A percentile compares a stretch with the other conserved stretches of the same genome.
phyloP scores from a whole-genome alignment of 441 rosid species.

The Erodium moschatum region DNA sequence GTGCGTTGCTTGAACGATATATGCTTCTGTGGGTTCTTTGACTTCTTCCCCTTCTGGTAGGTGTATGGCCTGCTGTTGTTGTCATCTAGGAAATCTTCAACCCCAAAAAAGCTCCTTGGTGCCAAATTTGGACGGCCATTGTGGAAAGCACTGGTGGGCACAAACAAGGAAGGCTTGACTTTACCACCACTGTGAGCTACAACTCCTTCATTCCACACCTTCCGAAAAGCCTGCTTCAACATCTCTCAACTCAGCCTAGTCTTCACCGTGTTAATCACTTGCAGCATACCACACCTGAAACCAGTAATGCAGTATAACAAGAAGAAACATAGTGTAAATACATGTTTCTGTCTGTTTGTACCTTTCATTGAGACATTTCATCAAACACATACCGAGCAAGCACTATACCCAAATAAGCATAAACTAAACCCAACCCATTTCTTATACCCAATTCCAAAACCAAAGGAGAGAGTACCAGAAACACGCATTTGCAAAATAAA shows the following conservation, averaged over 20 bases:
- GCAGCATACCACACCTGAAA: constrained; percentile 9
- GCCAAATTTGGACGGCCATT: constrained; percentile 46
- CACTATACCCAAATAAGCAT: not conserved
- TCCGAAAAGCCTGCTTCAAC: constrained; percentile 47
- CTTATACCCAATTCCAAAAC: not conserved
- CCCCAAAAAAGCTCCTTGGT: constrained; percentile 88
- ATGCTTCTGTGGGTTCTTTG: constrained; percentile 63
- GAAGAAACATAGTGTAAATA: not conserved
- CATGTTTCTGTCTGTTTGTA: not conserved
- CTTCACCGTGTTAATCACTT: not conserved
- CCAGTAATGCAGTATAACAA: not conserved
- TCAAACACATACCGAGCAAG: not conserved
- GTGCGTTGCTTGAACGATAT: constrained; percentile 77
- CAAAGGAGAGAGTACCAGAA: not conserved
- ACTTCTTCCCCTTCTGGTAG: constrained; percentile 61
- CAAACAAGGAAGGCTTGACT: constrained; percentile 33
- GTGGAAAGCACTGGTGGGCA: constrained; percentile 36
- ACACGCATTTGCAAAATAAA: not conserved
- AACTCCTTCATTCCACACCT: constrained; percentile 25
- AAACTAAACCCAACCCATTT: not conserved
- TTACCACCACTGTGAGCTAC: constrained; percentile 26
- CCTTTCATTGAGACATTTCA: constrained; percentile 1
- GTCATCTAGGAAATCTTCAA: constrained; percentile 85
- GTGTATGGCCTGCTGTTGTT: constrained; percentile 78
- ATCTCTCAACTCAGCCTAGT: constrained; percentile 17